Evolutionary conservation across 371 early-diverging fungal species (phyloP).

Genomic region (Syncephalis plumigaleata): DNA sequence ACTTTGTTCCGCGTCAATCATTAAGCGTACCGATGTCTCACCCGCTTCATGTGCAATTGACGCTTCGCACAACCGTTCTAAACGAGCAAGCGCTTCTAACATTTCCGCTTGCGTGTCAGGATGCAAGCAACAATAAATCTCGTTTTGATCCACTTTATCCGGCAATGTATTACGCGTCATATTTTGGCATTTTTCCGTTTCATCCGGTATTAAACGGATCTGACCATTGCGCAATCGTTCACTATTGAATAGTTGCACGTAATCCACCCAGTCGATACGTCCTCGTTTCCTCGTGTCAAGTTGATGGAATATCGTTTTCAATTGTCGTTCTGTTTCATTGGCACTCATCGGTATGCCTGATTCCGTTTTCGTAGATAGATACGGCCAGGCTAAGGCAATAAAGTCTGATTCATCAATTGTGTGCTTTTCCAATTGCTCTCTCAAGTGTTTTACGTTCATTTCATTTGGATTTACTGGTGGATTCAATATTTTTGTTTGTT

Average conservation of each 20-base stretch:
- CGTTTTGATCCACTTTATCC: conserved; percentile 1
- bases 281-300: too few species aligned
- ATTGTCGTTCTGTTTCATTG: too few species aligned
- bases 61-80: conserved; percentile 37
- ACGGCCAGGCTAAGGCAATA: too few species aligned
- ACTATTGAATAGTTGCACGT: too few species aligned
- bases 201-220: conserved; percentile 13
- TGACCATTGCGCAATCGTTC: neutral
- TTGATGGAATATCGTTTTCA: too few species aligned
- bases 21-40: conserved; percentile 43
- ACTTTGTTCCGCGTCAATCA: conserved; percentile 92
- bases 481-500: conserved; percentile 8
- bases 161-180: neutral
- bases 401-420: too few species aligned
- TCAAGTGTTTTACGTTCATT: too few species aligned
- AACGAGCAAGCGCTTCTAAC: conserved; percentile 48
- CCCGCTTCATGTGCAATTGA: conserved; percentile 40
- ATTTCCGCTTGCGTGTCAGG: conserved; percentile 24
- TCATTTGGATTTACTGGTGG: neutral
- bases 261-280: too few species aligned
- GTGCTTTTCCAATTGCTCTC: too few species aligned
- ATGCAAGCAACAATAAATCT: conserved; percentile 11
- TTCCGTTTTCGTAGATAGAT: too few species aligned
- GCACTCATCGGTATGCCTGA: too few species aligned
- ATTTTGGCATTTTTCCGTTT: conserved; percentile 4